A percentile compares a stretch with the other conserved stretches of the same genome.
Conservation (phyloP, 495 filamentous ascomycete genomes). For the Aspergillus ellipticus region DNA sequence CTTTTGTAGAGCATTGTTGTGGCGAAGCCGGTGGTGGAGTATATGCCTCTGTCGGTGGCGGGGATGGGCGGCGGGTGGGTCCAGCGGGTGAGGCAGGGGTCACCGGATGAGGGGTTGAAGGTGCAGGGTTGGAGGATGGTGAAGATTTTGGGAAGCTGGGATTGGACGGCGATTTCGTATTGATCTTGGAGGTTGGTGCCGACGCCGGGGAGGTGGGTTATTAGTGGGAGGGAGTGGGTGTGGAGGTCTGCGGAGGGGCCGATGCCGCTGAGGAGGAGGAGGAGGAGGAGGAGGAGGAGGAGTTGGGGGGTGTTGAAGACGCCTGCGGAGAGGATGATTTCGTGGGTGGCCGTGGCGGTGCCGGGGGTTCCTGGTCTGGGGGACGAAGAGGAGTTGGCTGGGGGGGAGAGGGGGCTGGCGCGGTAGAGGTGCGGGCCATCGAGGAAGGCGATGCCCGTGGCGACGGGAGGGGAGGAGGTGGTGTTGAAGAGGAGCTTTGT, state of each 20-base stretch:
- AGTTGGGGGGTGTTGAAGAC: slow-evolving; percentile 62
- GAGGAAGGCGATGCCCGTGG: slow-evolving; percentile 63
- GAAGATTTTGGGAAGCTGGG: slow-evolving; percentile 43
- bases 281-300: slow-evolving; percentile 60
- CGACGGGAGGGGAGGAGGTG: slow-evolving; percentile 40
- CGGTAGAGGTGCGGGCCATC: slow-evolving; percentile 55
- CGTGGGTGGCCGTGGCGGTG: slow-evolving; percentile 45
- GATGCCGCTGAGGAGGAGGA: slow-evolving; percentile 65
- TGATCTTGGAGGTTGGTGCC: slow-evolving; percentile 66
- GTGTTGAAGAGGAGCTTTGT: slow-evolving; percentile 57
- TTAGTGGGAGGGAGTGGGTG: slow-evolving; percentile 42
- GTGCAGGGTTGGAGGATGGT: slow-evolving; percentile 47
- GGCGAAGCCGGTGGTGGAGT: slow-evolving; percentile 47
- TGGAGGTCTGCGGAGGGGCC: slow-evolving; percentile 51
- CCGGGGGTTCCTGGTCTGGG: slow-evolving; percentile 35
- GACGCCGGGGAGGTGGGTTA: slow-evolving; percentile 58
- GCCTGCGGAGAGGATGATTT: slow-evolving; percentile 64
- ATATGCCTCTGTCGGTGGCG: slow-evolving; percentile 40
- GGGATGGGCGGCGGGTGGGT: slow-evolving; percentile 23
- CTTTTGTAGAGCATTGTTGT: slow-evolving; percentile 46
- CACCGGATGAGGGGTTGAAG: slow-evolving; percentile 29
- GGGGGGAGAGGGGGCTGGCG: slow-evolving; percentile 44
- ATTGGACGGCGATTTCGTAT: slow-evolving; percentile 52
- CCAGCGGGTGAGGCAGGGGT: slow-evolving; percentile 52
- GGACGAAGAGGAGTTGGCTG: too few species aligned